Base-by-base conservation (phyloP, 2,329 filamentous ascomycete species). In the Fusarium concolor region DNA sequence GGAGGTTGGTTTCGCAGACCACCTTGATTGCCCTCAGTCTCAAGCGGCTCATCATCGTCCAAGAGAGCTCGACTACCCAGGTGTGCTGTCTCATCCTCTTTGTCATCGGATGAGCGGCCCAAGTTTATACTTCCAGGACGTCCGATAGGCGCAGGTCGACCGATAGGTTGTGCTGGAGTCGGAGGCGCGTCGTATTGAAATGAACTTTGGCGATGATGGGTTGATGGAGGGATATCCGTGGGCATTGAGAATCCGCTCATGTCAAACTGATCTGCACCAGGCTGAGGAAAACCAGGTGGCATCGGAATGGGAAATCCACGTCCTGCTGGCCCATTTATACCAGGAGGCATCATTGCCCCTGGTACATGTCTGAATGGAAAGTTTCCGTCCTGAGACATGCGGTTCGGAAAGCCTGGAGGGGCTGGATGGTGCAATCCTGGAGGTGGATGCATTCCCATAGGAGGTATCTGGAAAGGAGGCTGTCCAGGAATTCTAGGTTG, bases 11-110 rank as follows among this genome's bases (percentile, higher is more conserved):
- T 86, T 52, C 84, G 77, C 70, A 81, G 46, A 71, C 79, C 76
- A 22, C 75, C 71, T 1, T 69, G 56, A 45, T 74, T 74, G 24
- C 76, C 56, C 12, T 79, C 78, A 20, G 70, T 76, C 28, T 66
- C 76, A 33, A 83, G 81, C 65, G 79, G 86, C 76, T 83, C 91
- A 79, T 83, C 92, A 75, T 96, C 94, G 64, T 90, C 90, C 45
- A 98, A 83, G 14, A 99, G 83, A 14, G 94, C 96, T 72, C 93
- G 94, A 78, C 95, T 98, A 14, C 96, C 96, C 26, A 99, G 85
- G 72, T 96, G 94, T 63, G 90, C 87, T 65, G 89, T 91, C 55
- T 92, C 88, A 56, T 95, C 93, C 20, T 93, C 82, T 56, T 90
- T 89, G 28, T 82, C 80, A 26, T 85, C 83, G 46, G 72, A 73